phyloP scores from a whole-genome alignment of 1,284 basidiomycete genomes.

The Laetiporus sulphureus region DNA sequence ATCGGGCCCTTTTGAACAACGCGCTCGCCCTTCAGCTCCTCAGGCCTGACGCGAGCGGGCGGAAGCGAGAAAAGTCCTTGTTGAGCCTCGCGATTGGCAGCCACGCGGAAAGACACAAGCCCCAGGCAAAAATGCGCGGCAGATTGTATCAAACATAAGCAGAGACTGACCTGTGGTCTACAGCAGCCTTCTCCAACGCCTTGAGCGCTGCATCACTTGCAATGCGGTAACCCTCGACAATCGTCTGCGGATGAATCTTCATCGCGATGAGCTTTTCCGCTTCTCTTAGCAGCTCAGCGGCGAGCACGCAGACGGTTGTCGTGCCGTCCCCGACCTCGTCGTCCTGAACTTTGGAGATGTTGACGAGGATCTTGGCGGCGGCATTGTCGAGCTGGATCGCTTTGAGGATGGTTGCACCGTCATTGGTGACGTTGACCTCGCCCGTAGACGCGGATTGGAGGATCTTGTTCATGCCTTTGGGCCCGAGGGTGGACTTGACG shows the following conservation, averaged over 20 bases:
- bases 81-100: no score
- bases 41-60: no score
- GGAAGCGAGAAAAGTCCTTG: no score
- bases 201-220: constrained; percentile 83
- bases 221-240: constrained; percentile 96
- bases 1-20: no score
- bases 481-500: constrained; percentile 96
- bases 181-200: constrained; percentile 77
- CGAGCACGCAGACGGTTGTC: constrained; percentile 90
- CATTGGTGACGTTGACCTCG: constrained; percentile 96
- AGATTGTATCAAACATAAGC: no score
- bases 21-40: no score
- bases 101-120: no score
- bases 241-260: constrained; percentile 98
- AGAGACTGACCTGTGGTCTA: constrained; percentile 73
- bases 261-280: constrained; percentile 92
- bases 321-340: constrained; percentile 99
- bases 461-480: constrained; percentile 97
- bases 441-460: constrained; percentile 89
- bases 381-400: constrained; percentile 98
- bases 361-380: constrained; percentile 98
- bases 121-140: no score
- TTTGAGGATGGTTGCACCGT: constrained; percentile 97
- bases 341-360: constrained; percentile 99
- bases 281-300: constrained; percentile 89